Evolutionary conservation across 805 yeast genomes (phyloP).

Genomic region (Ogataea saltuana): DNA sequence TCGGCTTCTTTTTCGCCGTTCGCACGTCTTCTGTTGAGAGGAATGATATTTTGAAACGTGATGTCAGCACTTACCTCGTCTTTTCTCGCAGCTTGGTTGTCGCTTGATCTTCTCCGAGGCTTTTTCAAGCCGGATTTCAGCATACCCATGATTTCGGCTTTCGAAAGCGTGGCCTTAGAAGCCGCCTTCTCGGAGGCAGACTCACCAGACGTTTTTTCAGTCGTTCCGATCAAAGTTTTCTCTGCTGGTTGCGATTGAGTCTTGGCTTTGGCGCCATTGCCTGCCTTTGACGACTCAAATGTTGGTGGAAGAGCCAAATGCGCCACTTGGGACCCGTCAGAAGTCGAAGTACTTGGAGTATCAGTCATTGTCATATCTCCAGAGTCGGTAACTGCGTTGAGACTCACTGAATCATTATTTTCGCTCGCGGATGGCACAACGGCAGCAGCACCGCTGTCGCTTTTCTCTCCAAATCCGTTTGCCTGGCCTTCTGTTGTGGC

Average conservation of each 20-base stretch:
- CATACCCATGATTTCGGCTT: conserved; percentile 20
- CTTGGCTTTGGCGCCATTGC: background rate
- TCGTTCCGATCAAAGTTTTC: no score
- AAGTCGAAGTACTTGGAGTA: conserved; percentile 3
- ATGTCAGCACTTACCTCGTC: conserved; percentile 31
- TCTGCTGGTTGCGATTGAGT: background rate
- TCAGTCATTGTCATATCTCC: background rate
- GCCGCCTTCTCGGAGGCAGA: background rate
- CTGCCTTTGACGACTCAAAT: conserved; percentile 1
- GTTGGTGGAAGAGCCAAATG: background rate
- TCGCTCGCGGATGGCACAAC: no score
- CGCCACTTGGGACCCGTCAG: background rate
- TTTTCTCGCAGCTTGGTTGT: conserved; percentile 29
- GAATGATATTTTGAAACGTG: conserved; percentile 24
- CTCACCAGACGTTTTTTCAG: no score
- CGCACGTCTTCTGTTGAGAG: conserved; percentile 17
- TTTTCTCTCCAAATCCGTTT: no score
- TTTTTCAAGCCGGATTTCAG: conserved; percentile 21
- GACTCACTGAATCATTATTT: background rate
- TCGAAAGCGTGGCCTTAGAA: conserved; percentile 20
- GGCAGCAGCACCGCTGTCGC: no score
- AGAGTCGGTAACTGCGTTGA: background rate
- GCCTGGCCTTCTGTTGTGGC: no score
- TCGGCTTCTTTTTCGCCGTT: conserved; percentile 1
- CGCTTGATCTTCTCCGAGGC: conserved; percentile 31